A percentile compares a stretch with the other conserved stretches of the same genome.
These are phyloP conservation scores for Fusarium cyanostomum DNA, from an alignment of 2,329 filamentous ascomycete species.

Conservation along the genomic window DNA sequence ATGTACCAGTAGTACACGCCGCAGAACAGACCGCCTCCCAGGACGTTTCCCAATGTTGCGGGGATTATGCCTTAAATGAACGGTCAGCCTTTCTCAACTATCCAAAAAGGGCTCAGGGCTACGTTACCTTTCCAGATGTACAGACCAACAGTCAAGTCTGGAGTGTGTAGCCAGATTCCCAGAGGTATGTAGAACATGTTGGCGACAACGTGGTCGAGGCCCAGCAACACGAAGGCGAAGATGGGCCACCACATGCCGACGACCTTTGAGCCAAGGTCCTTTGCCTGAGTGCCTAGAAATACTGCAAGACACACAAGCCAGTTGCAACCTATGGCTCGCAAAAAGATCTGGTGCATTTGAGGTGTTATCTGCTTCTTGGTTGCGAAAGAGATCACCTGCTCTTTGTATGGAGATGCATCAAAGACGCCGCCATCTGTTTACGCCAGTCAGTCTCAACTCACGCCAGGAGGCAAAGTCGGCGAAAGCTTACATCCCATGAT, in stretches of 20 bases:
- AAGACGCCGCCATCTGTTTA: constrained; percentile 55
- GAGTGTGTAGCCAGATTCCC: constrained; percentile 59
- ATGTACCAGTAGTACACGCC: constrained; percentile 49
- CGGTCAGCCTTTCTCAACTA: background rate
- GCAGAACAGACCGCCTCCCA: constrained; percentile 63
- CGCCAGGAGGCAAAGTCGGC: fast-evolving
- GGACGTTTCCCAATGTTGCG: constrained; percentile 60
- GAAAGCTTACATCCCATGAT: constrained; percentile 52
- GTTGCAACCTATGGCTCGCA: constrained; percentile 64
- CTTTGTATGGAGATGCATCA: constrained; percentile 53
- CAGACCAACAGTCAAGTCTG: constrained; percentile 55
- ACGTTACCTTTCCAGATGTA: constrained; percentile 65
- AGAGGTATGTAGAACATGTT: constrained; percentile 66
- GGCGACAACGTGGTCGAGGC: constrained; percentile 65
- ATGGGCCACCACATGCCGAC: constrained; percentile 66
- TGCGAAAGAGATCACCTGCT: constrained; percentile 56
- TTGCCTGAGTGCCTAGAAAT: constrained; percentile 58
- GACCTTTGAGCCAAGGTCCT: constrained; percentile 63
- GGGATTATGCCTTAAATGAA: constrained; percentile 54
- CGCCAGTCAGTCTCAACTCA: background rate
- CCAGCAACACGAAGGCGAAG: constrained; percentile 63
- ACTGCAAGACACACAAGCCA: constrained; percentile 67
- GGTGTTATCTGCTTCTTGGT: constrained; percentile 60
- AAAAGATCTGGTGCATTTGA: constrained; percentile 61
- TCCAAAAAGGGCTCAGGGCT: too few species aligned